Conservation (phyloP, 768 basidiomycete genomes). For the Boletellus sp. region DNA sequence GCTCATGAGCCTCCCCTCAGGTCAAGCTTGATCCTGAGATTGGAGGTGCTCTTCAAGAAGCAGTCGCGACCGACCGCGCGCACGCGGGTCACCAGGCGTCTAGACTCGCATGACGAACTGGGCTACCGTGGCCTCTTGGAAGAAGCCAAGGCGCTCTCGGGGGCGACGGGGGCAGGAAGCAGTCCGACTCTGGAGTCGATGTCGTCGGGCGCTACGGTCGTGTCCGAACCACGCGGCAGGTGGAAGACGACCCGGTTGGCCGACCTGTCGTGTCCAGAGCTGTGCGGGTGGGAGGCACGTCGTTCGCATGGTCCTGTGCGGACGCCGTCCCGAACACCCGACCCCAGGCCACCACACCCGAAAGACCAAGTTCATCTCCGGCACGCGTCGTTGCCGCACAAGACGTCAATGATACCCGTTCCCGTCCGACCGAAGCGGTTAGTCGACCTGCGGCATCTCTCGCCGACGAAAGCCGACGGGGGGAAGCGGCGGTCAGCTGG, state of each 20-base stretch:
- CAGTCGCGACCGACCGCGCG: constrained; percentile 13
- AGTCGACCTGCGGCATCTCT: constrained; percentile 45
- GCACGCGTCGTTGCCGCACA: constrained; percentile 40
- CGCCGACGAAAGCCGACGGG: constrained; percentile 40
- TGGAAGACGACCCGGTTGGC: constrained; percentile 33
- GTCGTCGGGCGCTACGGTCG: constrained; percentile 30
- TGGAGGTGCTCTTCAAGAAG: constrained; percentile 29
- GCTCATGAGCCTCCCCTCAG: constrained; percentile 10
- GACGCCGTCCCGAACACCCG: constrained; percentile 54
- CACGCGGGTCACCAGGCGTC: not conserved
- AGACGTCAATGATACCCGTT: constrained; percentile 43
- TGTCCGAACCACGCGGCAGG: constrained; percentile 38
- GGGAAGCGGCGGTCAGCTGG: constrained; percentile 28
- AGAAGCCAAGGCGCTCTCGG: constrained; percentile 26
- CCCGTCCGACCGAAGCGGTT: constrained; percentile 42
- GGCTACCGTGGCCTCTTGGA: constrained; percentile 49
- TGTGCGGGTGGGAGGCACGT: constrained; percentile 23
- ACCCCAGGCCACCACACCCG: constrained; percentile 46
- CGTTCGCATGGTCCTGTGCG: constrained; percentile 47
- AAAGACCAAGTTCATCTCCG: constrained; percentile 66
- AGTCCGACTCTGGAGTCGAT: constrained; percentile 11
- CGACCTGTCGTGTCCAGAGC: constrained; percentile 41
- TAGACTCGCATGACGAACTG: constrained; percentile 34
- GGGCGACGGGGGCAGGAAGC: constrained; percentile 9
- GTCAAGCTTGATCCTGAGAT: constrained; percentile 27